phyloP scores from a whole-genome alignment of 768 basidiomycete species.

The Boletus coccyginus region DNA sequence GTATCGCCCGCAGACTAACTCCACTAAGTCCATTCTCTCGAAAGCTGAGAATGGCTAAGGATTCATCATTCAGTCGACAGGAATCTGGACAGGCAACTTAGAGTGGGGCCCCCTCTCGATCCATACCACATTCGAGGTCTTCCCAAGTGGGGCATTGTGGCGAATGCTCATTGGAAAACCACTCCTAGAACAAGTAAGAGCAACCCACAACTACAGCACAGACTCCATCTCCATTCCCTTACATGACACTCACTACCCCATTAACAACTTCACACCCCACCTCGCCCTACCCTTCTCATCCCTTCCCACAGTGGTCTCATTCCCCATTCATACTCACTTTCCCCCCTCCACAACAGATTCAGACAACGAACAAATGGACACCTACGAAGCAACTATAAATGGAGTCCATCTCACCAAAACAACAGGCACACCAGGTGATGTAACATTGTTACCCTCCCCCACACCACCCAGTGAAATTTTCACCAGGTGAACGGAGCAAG shows the following conservation, averaged over 20 bases:
- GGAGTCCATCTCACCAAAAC: no score
- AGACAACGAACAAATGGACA: no score
- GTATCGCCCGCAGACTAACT: neutral
- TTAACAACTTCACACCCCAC: neutral
- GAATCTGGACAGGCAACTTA: neutral
- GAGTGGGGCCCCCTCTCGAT: neutral
- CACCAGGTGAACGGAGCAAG: no score
- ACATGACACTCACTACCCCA: neutral
- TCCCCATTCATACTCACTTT: no score
- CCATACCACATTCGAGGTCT: neutral
- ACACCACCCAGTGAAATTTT: no score
- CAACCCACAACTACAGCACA: neutral
- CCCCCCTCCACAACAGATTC: no score
- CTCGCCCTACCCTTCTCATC: neutral
- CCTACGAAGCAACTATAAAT: no score
- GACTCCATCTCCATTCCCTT: neutral
- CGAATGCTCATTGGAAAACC: neutral
- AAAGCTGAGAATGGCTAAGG: neutral
- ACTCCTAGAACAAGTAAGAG: neutral
- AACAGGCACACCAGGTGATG: no score
- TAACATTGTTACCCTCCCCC: no score
- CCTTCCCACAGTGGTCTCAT: no score
- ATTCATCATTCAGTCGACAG: neutral
- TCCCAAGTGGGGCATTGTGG: neutral
- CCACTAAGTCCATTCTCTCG: neutral